Base-by-base conservation (phyloP, 331 rosid species). In the Malus hybrid region DNA sequence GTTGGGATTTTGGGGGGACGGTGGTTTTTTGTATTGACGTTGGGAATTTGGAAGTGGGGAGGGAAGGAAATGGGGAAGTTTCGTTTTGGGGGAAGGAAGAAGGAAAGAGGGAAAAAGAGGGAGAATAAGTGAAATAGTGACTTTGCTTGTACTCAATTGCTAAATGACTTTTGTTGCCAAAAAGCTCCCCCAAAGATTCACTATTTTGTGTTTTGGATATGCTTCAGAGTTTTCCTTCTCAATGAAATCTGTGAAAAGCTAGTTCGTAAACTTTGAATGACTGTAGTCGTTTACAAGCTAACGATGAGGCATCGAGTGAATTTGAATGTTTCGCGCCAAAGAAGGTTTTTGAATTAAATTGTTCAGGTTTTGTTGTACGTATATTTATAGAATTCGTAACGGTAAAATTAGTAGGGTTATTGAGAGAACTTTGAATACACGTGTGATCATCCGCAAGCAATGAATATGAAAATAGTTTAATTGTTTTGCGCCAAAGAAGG, bases 1-100 rank as follows among this genome's bases (percentile, higher is more conserved):
- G 86, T 85, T 55, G 74, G 54, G 76, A 9, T 4, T 4, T 8
- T 8, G 3, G 44, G 28, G 82, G 78, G 22, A 15, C 13, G 60
- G 14, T 74, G 62, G 11, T 77, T 83, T 81, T 32, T 28, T 22
- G 32, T 14, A 6, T 34, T 65, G 24, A 80, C 85, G 82, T 71
- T 86, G 77, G 63, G 34, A 2, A 67, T 72, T 34, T 5, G 16
- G 7, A 34, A 4, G 24, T 24, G 52, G 42, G 14, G 7, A 20
- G 0, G 52, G 84, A 83, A 69, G 32, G 15, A 22, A 9, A 68
- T 13, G 5, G 73, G 39, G 91, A 87, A 85, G 79, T 27, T 87
- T 89, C 86, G 62, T 48, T 28, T 15, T 22, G 3, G 5, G 13
- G 82, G 46, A 61, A 36, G 39, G 67, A 44, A 32, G 44, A 3